Conservation (phyloP, 208 protist species). For the Leishmania lainsoni region DNA sequence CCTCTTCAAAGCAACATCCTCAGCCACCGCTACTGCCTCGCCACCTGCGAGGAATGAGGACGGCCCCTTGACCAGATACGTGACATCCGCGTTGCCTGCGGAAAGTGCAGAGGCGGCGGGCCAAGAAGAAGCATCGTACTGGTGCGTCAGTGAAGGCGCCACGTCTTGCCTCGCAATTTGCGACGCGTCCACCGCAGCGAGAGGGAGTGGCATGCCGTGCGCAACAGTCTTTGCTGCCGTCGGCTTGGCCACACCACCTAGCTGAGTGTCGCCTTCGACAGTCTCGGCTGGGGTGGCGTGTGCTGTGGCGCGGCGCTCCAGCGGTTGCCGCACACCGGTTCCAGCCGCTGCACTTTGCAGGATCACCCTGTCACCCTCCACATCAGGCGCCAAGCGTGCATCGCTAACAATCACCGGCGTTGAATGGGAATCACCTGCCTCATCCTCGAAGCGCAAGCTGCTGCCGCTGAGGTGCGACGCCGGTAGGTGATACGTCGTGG, state of each 20-base stretch:
- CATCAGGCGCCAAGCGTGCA: neutral
- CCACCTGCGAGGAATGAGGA: neutral
- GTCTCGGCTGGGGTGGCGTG: slow-evolving; percentile 7
- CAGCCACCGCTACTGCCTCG: neutral
- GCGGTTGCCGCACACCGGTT: neutral
- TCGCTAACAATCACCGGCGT: slow-evolving; percentile 9
- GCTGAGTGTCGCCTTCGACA: neutral
- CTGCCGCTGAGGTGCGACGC: slow-evolving; percentile 14
- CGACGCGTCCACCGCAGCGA: neutral
- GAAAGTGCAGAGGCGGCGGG: neutral
- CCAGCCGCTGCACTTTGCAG: neutral
- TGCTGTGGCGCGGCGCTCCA: slow-evolving; percentile 4
- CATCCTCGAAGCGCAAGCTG: slow-evolving; percentile 14
- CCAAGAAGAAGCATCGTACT: neutral
- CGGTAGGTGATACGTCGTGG: neutral
- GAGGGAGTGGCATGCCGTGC: neutral
- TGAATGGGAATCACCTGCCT: slow-evolving; percentile 8
- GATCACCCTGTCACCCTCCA: neutral
- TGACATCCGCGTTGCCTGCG: neutral
- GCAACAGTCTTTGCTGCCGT: neutral
- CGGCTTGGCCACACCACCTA: neutral
- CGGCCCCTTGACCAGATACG: neutral
- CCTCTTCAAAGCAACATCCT: neutral
- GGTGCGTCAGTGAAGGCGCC: neutral
- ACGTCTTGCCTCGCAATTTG: neutral